Base-by-base conservation (phyloP, 495 filamentous ascomycete genomes). In the Glutinoglossum americanum region DNA sequence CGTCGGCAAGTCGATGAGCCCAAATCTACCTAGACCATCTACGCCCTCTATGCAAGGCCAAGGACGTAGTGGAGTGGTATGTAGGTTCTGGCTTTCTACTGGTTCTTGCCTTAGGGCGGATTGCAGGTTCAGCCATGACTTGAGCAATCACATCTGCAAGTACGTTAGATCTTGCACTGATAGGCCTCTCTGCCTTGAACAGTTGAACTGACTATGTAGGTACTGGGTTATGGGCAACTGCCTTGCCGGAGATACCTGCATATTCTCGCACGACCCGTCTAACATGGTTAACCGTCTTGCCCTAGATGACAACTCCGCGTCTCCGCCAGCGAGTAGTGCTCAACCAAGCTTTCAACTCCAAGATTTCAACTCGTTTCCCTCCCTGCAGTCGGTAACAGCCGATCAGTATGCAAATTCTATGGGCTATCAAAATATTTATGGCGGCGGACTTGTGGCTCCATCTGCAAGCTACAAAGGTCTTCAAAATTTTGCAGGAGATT, bases 171-270 rank as follows among this genome's bases (percentile, higher is more conserved):
- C 55, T 55, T 48, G 26, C 28, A 4, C 25, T 47, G 8, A 3
- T 35, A 11, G 41, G 28, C 6, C 26, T 59, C 32, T 55, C 27
- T 51, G 0, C 56, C 32, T 33, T 27, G 33, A 17, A 17, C 19
- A 30, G 55, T 41, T 32, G 58, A 37, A 48, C 59, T 70, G 47
- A 62, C 60, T 27, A 37, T 56, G 0, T 62, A 94, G 87, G 68
- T 96, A 96, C 64, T 99, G 90, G 89, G 76, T 97, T 41, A 89
- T 85, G 74, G 93, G 93, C 10, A 95, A 90, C 63, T 99, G 93
- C 66, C 77, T 99, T 47, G 93, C 93, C 28, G 92, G 92, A 44
- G 81, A 87, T 58, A 87, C 87, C 13, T 99, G 93, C 69, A 83
- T 94, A 58, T 99, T 99, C 73, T 96, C 90, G 11, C 93, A 99